A percentile compares a stretch with the other conserved stretches of the same genome.
Conservation (phyloP, 306 rosid species). For the Quercus dentata region DNA sequence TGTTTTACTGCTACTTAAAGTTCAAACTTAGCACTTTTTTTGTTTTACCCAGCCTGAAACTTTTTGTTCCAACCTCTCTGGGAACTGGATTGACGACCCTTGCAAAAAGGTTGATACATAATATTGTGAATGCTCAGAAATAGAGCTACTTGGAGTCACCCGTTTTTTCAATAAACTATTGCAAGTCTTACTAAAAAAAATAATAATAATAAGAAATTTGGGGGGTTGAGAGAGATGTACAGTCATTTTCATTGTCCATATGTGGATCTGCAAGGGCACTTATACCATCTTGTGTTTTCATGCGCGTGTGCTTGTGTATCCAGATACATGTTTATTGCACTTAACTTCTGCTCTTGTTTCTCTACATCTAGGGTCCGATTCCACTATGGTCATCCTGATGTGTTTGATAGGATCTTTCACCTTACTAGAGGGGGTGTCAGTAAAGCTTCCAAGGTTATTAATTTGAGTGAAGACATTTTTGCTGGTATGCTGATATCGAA, state of each 20-base stretch:
- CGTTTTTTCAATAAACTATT: background rate
- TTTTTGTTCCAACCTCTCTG: background rate
- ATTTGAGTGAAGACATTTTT: conserved; percentile 97
- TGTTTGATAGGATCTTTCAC: conserved; percentile 94
- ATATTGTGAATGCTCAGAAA: background rate
- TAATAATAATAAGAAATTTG: too few relatives aligned
- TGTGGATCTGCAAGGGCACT: background rate
- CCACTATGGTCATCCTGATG: conserved; percentile 99
- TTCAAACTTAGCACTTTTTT: background rate
- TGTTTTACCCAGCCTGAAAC: background rate
- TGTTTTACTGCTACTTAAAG: background rate
- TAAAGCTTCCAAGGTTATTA: conserved; percentile 96
- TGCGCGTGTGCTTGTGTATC: too few relatives aligned
- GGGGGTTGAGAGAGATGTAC: background rate
- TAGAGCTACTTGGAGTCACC: background rate
- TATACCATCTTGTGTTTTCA: too few relatives aligned
- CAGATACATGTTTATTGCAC: background rate
- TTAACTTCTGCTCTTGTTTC: background rate
- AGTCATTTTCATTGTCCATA: background rate
- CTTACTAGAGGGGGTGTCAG: conserved; percentile 96
- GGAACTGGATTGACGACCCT: background rate
- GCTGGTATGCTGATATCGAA: conserved; percentile 59
- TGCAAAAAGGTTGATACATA: background rate
- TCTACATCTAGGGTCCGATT: conserved; percentile 78
- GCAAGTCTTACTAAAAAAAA: background rate